Evolutionary conservation across 805 yeast species (phyloP).

Genomic region (Jamesozyma rosinii): DNA sequence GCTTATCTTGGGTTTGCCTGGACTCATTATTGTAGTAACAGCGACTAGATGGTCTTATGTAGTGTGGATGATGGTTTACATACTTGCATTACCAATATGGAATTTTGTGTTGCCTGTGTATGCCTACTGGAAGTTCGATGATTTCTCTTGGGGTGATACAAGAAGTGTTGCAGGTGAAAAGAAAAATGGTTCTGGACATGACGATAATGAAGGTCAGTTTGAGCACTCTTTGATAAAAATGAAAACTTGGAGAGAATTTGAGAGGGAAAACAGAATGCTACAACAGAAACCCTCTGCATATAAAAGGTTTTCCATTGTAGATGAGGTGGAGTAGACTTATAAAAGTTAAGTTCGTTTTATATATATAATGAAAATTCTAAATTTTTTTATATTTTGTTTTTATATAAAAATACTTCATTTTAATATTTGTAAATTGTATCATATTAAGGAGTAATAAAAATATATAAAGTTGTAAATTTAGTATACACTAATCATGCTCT

Average conservation of each 20-base stretch:
- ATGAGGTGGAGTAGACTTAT: background rate
- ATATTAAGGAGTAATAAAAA: too few relatives aligned
- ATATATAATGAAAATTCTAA: too few relatives aligned
- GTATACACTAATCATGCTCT: background rate
- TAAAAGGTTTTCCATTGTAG: background rate
- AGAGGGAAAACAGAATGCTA: slow-evolving; percentile 38
- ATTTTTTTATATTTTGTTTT: too few relatives aligned
- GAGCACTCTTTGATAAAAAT: slow-evolving; percentile 82
- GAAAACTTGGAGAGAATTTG: slow-evolving; percentile 94
- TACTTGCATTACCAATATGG: slow-evolving; percentile 86
- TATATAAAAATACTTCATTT: too few relatives aligned
- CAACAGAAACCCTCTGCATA: background rate
- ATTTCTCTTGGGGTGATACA: slow-evolving; percentile 94
- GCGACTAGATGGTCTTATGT: slow-evolving; percentile 66
- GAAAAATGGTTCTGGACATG: slow-evolving; percentile 32
- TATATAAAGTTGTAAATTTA: too few relatives aligned
- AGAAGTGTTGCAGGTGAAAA: slow-evolving; percentile 67
- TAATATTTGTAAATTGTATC: too few relatives aligned
- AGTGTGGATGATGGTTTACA: slow-evolving; percentile 69
- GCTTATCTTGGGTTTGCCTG: slow-evolving; percentile 79
- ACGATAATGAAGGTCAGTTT: slow-evolving; percentile 74
- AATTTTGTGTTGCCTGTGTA: slow-evolving; percentile 79
- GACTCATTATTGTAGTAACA: slow-evolving; percentile 67
- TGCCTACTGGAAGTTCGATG: slow-evolving; percentile 92
- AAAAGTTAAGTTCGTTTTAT: too few relatives aligned